Evolutionary conservation across 257 asterid genomes (phyloP), one percentile per base, ranked within the genome.

Genomic region (Nicotiana sylvestris): DNA sequence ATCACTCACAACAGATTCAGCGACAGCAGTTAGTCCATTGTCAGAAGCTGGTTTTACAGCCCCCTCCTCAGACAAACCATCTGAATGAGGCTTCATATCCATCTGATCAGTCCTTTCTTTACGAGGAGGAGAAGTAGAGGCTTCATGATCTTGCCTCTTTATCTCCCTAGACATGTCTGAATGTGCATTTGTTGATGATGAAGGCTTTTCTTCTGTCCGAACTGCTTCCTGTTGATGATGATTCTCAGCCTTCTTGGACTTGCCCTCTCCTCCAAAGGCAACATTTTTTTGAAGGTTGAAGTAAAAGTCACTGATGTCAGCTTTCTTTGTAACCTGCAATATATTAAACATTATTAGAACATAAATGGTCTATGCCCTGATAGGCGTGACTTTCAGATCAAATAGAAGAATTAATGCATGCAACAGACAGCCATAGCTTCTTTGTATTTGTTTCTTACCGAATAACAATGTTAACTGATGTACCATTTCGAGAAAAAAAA

Each of bases 271-370:
- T 57, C 99, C 99, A 86, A 90, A 95, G n/a, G 98, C 96, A 56
- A 91, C 91, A 72, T 95, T 95, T 81, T 93, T 94, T 27, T 84
- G 51, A 65, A 94, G 91, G 89, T 86, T 93, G 89, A 92, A 95
- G 88, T 95, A 95, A 83, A 95, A 94, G 76, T 95, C 97, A n/a
- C 85, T 87, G 82, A 95, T 83, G 84, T 95, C 98, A 2, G 86
- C 77, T 89, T 95, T 94, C 90, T 92, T 95, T 30, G 98, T 95
- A 74, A 95, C 99, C 99, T 95, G 80, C 51, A 74, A 67, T 55
- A 76, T 5, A 66, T 86, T 32, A 39, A 83, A 35, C 32, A 61
- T 76, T 67, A 72, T 32, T 39, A 74, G 62, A 49, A 74, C 43
- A 74, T 6, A 49, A 13, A 27, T 4, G 39, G 6, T 12, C 27